Conservation (phyloP, 2,329 filamentous ascomycete species). For the Alternaria tenuissima region DNA sequence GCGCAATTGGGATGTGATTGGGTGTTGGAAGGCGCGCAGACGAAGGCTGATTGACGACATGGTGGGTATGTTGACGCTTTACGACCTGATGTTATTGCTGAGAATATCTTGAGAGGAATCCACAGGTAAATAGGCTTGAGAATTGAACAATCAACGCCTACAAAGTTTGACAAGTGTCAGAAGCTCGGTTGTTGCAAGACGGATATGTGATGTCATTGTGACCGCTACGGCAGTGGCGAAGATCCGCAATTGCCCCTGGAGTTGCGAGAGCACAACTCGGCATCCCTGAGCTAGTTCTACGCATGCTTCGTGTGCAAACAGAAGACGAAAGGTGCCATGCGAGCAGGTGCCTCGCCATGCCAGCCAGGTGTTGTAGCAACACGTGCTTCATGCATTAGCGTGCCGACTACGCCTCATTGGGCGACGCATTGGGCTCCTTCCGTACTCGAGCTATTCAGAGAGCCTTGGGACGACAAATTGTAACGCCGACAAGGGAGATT, state of each 20-base stretch:
- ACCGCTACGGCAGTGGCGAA: constrained; percentile 12
- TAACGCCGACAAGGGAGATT: neutral
- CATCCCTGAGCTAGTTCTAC: neutral
- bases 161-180: neutral
- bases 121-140: neutral
- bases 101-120: neutral
- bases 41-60: constrained; percentile 4
- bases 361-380: neutral
- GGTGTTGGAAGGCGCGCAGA: constrained; percentile 10
- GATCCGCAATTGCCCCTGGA: neutral
- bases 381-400: constrained; percentile 15
- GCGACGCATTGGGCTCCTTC: neutral
- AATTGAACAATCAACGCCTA: neutral
- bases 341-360: neutral
- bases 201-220: constrained; percentile 17
- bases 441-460: neutral
- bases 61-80: neutral
- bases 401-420: constrained; percentile 1
- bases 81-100: too few relatives aligned
- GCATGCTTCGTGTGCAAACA: neutral
- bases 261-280: neutral
- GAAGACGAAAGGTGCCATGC: neutral
- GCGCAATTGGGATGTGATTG: neutral
- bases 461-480: neutral
- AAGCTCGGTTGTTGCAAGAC: neutral